phyloP scores from a whole-genome alignment of 2,329 filamentous ascomycete genomes.

The Ophiostoma triangulosporum region DNA sequence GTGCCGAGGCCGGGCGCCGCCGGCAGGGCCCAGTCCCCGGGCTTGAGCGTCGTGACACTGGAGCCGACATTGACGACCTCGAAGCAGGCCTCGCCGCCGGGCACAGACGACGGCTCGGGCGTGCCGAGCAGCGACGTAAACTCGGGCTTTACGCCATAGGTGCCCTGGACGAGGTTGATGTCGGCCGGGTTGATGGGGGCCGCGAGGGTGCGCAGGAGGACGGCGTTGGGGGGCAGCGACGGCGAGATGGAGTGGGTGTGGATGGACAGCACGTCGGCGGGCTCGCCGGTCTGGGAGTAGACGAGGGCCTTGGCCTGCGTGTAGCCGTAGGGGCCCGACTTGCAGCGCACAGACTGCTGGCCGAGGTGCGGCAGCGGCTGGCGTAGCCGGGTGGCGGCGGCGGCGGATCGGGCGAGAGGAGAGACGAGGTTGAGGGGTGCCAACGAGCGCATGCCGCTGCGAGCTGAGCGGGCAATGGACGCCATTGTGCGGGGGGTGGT shows the following conservation, averaged over 20 bases:
- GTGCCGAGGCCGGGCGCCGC: conserved; percentile 74
- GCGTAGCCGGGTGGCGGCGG: not conserved
- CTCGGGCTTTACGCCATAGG: conserved; percentile 74
- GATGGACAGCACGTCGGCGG: conserved; percentile 41
- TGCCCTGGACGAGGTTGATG: conserved; percentile 95
- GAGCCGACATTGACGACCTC: conserved; percentile 65
- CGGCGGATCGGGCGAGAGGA: not conserved
- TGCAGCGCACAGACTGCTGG: conserved; percentile 24
- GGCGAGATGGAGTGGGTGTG: conserved; percentile 69
- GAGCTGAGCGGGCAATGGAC: conserved; percentile 6
- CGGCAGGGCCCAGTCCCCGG: conserved; percentile 92
- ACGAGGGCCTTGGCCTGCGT: conserved; percentile 74
- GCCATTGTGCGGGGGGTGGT: conserved; percentile 9
- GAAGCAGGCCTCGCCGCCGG: conserved; percentile 86
- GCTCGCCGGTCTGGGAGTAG: conserved; percentile 62
- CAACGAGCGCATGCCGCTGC: conserved; percentile 2
- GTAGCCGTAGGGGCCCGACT: conserved; percentile 61
- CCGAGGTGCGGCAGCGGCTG: not conserved
- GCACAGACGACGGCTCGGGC: conserved; percentile 58
- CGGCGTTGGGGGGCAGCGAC: conserved; percentile 44
- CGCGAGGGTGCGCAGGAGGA: conserved; percentile 79
- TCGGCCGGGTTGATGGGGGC: conserved; percentile 94
- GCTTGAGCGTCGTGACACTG: conserved; percentile 37
- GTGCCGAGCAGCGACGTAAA: conserved; percentile 68
- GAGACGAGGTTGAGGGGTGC: not conserved